phyloP scores from a whole-genome alignment of 202 grass and related monocot genomes.

The Zizania palustris region DNA sequence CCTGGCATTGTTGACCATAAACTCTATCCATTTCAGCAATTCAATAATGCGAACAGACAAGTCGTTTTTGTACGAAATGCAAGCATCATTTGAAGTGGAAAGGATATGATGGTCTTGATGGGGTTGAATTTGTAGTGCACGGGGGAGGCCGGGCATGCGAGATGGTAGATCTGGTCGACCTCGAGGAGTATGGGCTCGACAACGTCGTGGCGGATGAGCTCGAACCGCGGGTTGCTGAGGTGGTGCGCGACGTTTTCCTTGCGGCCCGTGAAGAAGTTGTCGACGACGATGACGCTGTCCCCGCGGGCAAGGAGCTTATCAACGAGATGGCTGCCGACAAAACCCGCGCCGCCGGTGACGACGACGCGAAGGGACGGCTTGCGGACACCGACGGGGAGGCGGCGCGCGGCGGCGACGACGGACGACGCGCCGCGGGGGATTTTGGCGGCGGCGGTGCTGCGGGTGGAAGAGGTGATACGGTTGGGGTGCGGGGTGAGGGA shows the following conservation, averaged over 20 bases:
- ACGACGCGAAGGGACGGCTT: constrained; percentile 66
- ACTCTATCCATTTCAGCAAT: not conserved
- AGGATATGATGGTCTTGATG: constrained; percentile 99
- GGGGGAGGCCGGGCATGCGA: constrained; percentile 91
- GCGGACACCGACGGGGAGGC: constrained; percentile 37
- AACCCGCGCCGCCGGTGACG: constrained; percentile 81
- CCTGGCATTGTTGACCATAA: not conserved
- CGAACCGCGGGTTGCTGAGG: constrained; percentile 78
- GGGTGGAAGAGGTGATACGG: constrained; percentile 12
- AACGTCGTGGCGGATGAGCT: constrained; percentile 92
- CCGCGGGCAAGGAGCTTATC: constrained; percentile 77
- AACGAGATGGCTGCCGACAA: constrained; percentile 89
- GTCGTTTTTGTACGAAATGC: not conserved
- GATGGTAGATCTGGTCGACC: constrained; percentile 99
- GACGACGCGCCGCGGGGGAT: constrained; percentile 2
- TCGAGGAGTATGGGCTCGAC: constrained; percentile 94
- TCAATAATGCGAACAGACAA: constrained; percentile 7
- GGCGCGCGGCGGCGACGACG: not conserved
- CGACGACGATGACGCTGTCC: constrained; percentile 92
- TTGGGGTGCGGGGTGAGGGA: constrained; percentile 43
- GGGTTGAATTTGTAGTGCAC: constrained; percentile 98
- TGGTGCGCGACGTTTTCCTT: constrained; percentile 89
- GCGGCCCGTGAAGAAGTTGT: constrained; percentile 96
- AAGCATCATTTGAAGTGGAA: not conserved
- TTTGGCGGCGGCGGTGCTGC: not conserved